Evolutionary conservation across 2,329 filamentous ascomycete genomes (phyloP).

Genomic region (Colletotrichum tofieldiae): DNA sequence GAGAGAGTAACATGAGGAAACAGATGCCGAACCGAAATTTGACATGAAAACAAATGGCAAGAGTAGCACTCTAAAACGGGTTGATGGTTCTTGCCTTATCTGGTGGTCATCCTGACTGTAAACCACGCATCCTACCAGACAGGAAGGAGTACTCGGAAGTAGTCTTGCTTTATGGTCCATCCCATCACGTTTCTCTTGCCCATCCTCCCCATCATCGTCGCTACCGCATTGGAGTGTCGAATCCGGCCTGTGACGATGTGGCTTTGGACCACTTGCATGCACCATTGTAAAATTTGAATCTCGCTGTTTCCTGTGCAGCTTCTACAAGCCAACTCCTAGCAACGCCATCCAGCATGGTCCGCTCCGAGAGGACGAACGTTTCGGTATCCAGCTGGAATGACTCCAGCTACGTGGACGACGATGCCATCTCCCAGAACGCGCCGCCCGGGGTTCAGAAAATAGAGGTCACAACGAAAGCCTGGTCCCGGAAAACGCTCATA

Average conservation of each 20-base stretch:
- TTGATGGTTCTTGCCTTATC: background rate
- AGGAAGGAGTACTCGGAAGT: background rate
- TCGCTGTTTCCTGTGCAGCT: background rate
- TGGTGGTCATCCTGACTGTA: background rate
- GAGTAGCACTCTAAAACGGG: background rate
- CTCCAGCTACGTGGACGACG: constrained; percentile 33
- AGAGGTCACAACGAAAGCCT: constrained; percentile 58
- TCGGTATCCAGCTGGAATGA: background rate
- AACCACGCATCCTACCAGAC: background rate
- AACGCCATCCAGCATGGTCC: background rate
- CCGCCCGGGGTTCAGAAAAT: constrained; percentile 62
- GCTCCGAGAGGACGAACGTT: background rate
- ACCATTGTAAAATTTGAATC: background rate
- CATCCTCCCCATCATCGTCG: background rate
- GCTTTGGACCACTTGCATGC: background rate
- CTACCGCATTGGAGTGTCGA: background rate
- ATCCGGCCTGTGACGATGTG: background rate
- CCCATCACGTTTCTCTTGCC: background rate
- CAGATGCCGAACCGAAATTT: background rate
- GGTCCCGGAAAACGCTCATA: constrained; percentile 56
- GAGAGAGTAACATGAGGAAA: background rate
- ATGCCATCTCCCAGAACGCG: constrained; percentile 51
- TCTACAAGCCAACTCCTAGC: background rate
- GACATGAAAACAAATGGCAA: background rate
- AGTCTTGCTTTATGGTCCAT: background rate